A percentile compares a stretch with the other conserved stretches of the same genome.
Conservation (phyloP, 2,329 filamentous ascomycete species). For the Ceratocystis smalleyi region DNA sequence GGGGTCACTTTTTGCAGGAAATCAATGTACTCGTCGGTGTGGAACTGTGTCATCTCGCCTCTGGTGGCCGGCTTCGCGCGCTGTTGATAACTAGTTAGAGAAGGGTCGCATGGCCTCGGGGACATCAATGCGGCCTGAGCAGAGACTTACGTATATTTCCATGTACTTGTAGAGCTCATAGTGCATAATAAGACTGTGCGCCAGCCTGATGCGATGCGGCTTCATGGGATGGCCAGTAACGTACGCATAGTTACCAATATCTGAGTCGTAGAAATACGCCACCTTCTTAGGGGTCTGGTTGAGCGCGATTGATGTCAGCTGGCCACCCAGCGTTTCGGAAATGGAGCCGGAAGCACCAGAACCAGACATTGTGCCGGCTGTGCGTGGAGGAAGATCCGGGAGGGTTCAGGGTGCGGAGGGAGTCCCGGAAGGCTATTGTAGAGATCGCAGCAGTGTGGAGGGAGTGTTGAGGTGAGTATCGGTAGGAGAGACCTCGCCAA, state of each 20-base stretch:
- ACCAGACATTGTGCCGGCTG: slow-evolving; percentile 9
- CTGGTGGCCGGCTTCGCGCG: slow-evolving; percentile 73
- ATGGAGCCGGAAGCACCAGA: slow-evolving; percentile 13
- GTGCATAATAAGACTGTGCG: slow-evolving; percentile 89
- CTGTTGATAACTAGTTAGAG: slow-evolving; percentile 27
- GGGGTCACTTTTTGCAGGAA: slow-evolving; percentile 91
- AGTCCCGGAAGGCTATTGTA: not conserved
- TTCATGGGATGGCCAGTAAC: slow-evolving; percentile 98
- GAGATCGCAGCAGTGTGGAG: not conserved
- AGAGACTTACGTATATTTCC: slow-evolving; percentile 70
- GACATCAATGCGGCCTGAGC: slow-evolving; percentile 18
- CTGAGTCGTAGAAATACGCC: slow-evolving; percentile 95
- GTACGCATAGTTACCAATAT: slow-evolving; percentile 97
- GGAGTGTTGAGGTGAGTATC: not conserved
- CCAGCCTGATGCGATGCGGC: slow-evolving; percentile 84
- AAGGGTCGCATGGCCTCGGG: not conserved
- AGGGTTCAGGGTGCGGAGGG: not conserved
- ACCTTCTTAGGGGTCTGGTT: slow-evolving; percentile 55
- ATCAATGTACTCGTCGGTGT: slow-evolving; percentile 88
- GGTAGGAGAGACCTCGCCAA: not conserved
- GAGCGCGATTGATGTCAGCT: slow-evolving; percentile 32
- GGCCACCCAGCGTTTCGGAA: slow-evolving; percentile 13
- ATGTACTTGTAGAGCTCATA: slow-evolving; percentile 94
- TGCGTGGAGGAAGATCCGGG: not conserved
- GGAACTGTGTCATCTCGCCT: slow-evolving; percentile 85